Conservation (phyloP, 352 stramenopile species). For the Globisporangium mamillatum region DNA sequence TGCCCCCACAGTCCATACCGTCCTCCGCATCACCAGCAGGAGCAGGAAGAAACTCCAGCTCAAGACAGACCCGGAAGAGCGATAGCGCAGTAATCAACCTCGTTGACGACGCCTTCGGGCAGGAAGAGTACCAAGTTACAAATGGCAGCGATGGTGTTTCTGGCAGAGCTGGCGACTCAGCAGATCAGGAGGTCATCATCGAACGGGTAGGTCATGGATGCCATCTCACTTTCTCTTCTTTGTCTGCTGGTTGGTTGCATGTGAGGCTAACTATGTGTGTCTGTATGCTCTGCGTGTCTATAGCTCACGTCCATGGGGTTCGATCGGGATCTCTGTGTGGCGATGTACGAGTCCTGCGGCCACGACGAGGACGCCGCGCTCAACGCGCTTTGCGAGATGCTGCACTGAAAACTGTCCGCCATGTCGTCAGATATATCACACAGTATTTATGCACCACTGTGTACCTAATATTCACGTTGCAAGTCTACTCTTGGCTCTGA, state of each 20-base stretch:
- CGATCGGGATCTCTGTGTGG: conserved; percentile 37
- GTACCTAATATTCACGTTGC: background rate
- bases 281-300: conserved; percentile 7
- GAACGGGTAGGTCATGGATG: conserved; percentile 30
- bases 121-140: background rate
- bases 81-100: conserved; percentile 19
- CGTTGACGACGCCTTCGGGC: background rate
- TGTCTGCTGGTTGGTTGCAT: background rate
- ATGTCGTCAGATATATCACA: background rate
- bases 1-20: conserved; percentile 2
- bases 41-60: background rate
- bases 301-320: conserved; percentile 68
- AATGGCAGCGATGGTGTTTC: background rate
- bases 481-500: background rate
- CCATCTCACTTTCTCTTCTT: background rate
- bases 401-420: conserved; percentile 15
- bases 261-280: background rate
- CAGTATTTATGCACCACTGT: background rate
- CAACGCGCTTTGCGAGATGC: conserved; percentile 55
- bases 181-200: conserved; percentile 16
- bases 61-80: background rate
- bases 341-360: conserved; percentile 62
- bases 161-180: conserved; percentile 11
- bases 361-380: conserved; percentile 50
- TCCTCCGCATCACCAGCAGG: background rate